phyloP scores from a whole-genome alignment of 2,329 filamentous ascomycete genomes.

The Ophiostoma australiae region DNA sequence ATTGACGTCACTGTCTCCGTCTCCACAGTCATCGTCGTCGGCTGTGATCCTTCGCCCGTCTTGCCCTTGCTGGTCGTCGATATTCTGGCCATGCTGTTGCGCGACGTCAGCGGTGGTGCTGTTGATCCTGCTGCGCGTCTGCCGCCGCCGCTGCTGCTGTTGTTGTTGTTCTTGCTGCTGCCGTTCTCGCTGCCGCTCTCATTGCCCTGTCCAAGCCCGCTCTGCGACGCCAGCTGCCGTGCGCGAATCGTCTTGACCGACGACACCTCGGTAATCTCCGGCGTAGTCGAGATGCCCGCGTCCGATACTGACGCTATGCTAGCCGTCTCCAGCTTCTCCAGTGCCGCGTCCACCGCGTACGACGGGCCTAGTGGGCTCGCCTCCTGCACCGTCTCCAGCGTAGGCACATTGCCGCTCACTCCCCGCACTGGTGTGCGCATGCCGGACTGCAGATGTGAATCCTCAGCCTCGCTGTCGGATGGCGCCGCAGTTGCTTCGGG shows the following conservation, averaged over 20 bases:
- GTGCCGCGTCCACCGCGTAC: slow-evolving; percentile 34
- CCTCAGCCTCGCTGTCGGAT: slow-evolving; percentile 52
- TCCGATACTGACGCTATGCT: slow-evolving; percentile 43
- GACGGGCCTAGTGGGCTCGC: slow-evolving; percentile 73
- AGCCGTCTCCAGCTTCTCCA: slow-evolving; percentile 48
- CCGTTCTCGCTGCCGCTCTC: slow-evolving; percentile 50
- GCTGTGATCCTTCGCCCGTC: slow-evolving; percentile 65
- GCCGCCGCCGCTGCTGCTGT: slow-evolving; percentile 36
- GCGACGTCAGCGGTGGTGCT: slow-evolving; percentile 50
- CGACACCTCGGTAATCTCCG: slow-evolving; percentile 39
- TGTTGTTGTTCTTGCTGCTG: slow-evolving; percentile 39
- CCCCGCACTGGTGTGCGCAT: slow-evolving; percentile 57
- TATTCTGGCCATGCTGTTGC: slow-evolving; percentile 57
- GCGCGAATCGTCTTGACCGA: slow-evolving; percentile 42
- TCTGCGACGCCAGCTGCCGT: slow-evolving; percentile 51
- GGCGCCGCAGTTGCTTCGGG: slow-evolving; percentile 38
- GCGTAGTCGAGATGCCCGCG: slow-evolving; percentile 39
- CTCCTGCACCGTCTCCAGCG: slow-evolving; percentile 87
- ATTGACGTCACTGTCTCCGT: slow-evolving; percentile 93
- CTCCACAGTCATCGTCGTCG: slow-evolving; percentile 95
- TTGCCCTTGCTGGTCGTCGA: slow-evolving; percentile 57
- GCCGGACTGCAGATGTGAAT: slow-evolving; percentile 45
- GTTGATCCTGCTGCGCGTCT: neutral
- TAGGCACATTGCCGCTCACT: slow-evolving; percentile 54
- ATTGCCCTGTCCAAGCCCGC: slow-evolving; percentile 37